These are phyloP conservation scores for Pseudonectria foliicola DNA, from an alignment of 2,329 filamentous ascomycete genomes.

Conservation along the genomic window DNA sequence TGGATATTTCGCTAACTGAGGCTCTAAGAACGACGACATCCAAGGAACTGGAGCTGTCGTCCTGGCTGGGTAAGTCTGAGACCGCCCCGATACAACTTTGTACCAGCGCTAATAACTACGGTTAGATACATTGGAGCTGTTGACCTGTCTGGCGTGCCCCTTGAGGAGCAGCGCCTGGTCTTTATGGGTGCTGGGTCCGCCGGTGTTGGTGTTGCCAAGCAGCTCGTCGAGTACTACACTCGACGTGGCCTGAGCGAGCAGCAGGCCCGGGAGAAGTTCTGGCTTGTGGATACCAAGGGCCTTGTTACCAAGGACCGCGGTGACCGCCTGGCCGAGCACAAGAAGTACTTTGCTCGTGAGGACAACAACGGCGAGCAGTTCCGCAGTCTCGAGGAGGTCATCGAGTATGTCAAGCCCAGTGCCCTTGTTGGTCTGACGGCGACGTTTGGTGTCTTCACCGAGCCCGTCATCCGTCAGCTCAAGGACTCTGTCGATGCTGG, in stretches of 20 bases:
- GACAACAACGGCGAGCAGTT: slow-evolving; percentile 63
- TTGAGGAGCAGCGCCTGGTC: slow-evolving; percentile 87
- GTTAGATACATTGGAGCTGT: slow-evolving; percentile 60
- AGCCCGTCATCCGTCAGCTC: slow-evolving; percentile 68
- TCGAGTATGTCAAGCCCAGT: slow-evolving; percentile 90
- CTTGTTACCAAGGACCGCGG: slow-evolving; percentile 90
- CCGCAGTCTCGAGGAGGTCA: slow-evolving; percentile 79
- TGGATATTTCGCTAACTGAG: slow-evolving; percentile 10
- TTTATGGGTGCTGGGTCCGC: slow-evolving; percentile 96
- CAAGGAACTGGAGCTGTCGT: slow-evolving; percentile 96
- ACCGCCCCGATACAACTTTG: slow-evolving; percentile 3
- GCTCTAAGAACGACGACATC: slow-evolving; percentile 73
- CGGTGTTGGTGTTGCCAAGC: slow-evolving; percentile 94
- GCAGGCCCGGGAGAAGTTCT: slow-evolving; percentile 86
- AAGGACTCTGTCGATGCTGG: slow-evolving; percentile 57
- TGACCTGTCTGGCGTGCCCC: slow-evolving; percentile 75
- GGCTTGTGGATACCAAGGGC: slow-evolving; percentile 94
- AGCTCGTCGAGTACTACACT: slow-evolving; percentile 95
- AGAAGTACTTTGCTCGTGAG: slow-evolving; percentile 61
- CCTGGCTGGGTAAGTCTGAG: slow-evolving; percentile 60
- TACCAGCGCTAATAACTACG: slow-evolving; percentile 48
- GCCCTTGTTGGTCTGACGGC: slow-evolving; percentile 92
- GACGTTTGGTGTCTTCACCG: slow-evolving; percentile 90
- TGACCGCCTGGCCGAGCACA: slow-evolving; percentile 88
- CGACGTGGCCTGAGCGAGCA: slow-evolving; percentile 84